A percentile compares a stretch with the other conserved stretches of the same genome.
Evolutionary conservation across 768 basidiomycete species (phyloP).

Genomic region (Boletus subcaerulescens): DNA sequence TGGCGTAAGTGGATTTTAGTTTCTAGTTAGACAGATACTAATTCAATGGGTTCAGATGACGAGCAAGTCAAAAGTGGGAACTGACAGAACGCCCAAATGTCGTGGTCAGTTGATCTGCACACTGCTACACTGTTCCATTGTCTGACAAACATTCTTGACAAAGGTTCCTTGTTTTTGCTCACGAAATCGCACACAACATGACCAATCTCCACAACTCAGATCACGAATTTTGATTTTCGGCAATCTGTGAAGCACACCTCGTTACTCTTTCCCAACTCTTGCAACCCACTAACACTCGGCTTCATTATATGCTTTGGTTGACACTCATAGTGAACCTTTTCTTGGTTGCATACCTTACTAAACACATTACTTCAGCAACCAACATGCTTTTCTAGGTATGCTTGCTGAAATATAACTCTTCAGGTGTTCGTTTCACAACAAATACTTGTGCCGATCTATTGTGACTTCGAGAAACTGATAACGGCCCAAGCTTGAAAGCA

Average conservation of each 20-base stretch:
- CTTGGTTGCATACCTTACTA: background rate
- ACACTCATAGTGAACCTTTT: background rate
- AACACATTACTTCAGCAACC: background rate
- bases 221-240: slow-evolving; percentile 90
- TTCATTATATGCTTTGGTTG: background rate
- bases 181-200: slow-evolving; percentile 88
- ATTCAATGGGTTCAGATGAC: background rate
- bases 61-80: background rate
- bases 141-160: background rate
- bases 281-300: background rate
- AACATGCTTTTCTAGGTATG: no score
- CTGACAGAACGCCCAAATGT: background rate
- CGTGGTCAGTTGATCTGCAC: background rate
- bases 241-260: slow-evolving; percentile 70
- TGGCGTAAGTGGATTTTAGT: slow-evolving; percentile 55
- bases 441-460: no score
- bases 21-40: background rate
- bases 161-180: slow-evolving; percentile 83
- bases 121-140: no score
- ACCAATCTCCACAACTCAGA: slow-evolving; percentile 79
- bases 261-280: slow-evolving; percentile 32
- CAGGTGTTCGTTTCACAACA: no score
- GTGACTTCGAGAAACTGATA: no score
- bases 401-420: no score
- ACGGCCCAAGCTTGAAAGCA: no score